These are phyloP conservation scores for Ilex asprella DNA, from an alignment of 257 asterid species.

Conservation along the genomic window DNA sequence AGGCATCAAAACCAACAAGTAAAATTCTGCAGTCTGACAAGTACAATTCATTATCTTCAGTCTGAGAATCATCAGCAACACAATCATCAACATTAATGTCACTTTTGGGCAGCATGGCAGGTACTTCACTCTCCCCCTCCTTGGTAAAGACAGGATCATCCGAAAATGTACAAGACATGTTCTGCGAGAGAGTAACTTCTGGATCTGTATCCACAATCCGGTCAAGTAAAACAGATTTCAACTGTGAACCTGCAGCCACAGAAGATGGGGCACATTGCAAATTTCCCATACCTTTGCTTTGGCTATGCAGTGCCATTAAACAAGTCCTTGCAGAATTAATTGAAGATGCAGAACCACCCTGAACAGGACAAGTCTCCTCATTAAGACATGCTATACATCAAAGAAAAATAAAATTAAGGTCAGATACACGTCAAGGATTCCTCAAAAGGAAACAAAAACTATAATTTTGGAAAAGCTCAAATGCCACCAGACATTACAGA, in stretches of 20 bases:
- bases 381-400: constrained; percentile 64
- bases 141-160: constrained; percentile 41
- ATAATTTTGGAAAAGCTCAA: constrained; percentile 5
- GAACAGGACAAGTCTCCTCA: constrained; percentile 89
- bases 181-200: constrained; percentile 32
- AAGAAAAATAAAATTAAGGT: constrained; percentile 17
- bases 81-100: constrained; percentile 34
- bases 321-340: constrained; percentile 33
- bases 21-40: constrained; percentile 85
- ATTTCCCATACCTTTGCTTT: constrained; percentile 46
- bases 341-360: constrained; percentile 41
- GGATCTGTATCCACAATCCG: constrained; percentile 43
- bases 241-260: constrained; percentile 43
- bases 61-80: constrained; percentile 80
- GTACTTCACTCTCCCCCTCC: constrained; percentile 29
- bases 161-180: constrained; percentile 24
- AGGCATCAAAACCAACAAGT: constrained; percentile 78
- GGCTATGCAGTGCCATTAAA: constrained; percentile 32
- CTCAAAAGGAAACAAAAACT: constrained; percentile 11
- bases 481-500: constrained; percentile 15
- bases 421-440: constrained; percentile 19
- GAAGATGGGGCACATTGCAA: constrained; percentile 45
- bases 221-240: constrained; percentile 31
- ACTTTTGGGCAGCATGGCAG: constrained; percentile 29
- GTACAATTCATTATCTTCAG: constrained; percentile 77